Base-by-base conservation (phyloP, 2,329 filamentous ascomycete species). In the Claviceps pazoutovae region DNA sequence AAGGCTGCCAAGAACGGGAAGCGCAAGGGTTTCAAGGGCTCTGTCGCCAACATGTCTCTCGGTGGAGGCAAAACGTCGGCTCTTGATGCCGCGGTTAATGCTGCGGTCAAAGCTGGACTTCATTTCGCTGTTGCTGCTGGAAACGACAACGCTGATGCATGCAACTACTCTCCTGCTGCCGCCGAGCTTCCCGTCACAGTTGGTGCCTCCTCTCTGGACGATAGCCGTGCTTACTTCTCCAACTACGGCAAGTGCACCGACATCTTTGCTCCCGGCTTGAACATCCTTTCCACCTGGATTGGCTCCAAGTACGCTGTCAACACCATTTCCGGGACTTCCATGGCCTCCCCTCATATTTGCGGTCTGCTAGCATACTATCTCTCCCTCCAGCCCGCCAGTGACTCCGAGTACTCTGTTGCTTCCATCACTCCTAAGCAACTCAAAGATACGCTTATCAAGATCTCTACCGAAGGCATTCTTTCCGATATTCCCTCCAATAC, bases 161-260 rank as follows among this genome's bases (percentile, higher is more conserved):
- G 93, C 85, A 94, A 93, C 78, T 98, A 97, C 81, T 98, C 93
- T 42, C 93, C 93, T 55, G 94, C 93, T 64, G 87, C 91, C 57
- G 89, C 94, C 61, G 77, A 81, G 63, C 88, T 94, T 65, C 90
- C 93, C 60, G 82, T 98, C 68, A 98, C 93, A 54, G 93, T 98
- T 57, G 94, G 91, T 71, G 93, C 93, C 60, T 95, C 89, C 46
- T 93, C 88, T 61, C 81, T 98, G 55, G 82, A 85, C 64, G 93
- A 98, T 67, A 88, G 88, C 78, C 91, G 93, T 73, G 93, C 93
- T 59, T 98, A 97, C 82, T 98, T 98, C 83, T 98, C 94, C 82
- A 98, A 98, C 86, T 97, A 84, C 71, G 93, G 93, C 71, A 93
- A 91, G 79, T 98, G 93, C 81, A 95, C 91, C 69, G 93, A 98